Conservation (phyloP, 192 early-diverging fungal genomes). For the Coemansia interrupta region DNA sequence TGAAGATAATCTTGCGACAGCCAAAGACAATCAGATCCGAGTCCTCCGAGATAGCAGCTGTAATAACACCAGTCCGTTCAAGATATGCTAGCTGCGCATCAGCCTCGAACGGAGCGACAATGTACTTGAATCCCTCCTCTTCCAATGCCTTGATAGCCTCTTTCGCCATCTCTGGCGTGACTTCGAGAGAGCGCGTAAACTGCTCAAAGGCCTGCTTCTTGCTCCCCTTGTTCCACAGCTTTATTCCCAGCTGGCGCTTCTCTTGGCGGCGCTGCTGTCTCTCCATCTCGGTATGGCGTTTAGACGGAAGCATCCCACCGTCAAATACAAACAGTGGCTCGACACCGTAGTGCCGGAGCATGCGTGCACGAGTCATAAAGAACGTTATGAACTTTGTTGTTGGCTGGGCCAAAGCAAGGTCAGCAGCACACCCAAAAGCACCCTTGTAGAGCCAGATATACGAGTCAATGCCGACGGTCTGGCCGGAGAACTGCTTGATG, state of each 20-base stretch:
- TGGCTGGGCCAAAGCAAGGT: constrained; percentile 64
- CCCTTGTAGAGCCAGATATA: constrained; percentile 96
- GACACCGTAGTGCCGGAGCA: constrained; percentile 69
- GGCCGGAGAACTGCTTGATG: constrained; percentile 67
- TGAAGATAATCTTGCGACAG: constrained; percentile 76
- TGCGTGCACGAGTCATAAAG: constrained; percentile 72
- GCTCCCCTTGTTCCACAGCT: constrained; percentile 56
- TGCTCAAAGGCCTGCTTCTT: constrained; percentile 63
- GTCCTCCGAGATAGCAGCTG: constrained; percentile 90
- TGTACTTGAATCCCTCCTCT: constrained; percentile 63
- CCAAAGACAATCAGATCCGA: constrained; percentile 94
- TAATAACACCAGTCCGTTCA: constrained; percentile 60
- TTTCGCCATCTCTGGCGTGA: constrained; percentile 81
- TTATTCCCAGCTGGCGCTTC: constrained; percentile 55
- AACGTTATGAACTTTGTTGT: constrained; percentile 82
- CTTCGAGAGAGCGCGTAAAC: constrained; percentile 74
- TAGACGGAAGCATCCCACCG: constrained; percentile 84
- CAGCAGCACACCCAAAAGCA: constrained; percentile 78
- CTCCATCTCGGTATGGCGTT: constrained; percentile 67
- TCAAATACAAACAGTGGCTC: constrained; percentile 92
- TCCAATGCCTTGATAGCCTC: constrained; percentile 67
- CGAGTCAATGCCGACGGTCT: constrained; percentile 81
- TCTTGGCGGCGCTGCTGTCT: constrained; percentile 58
- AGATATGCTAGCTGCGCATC: constrained; percentile 93
- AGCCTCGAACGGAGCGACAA: constrained; percentile 96